Percentiles rank a stretch among this genome's conserved stretches.
Conservation (phyloP, 371 early-diverging fungal genomes). For the Smittium culicis region DNA sequence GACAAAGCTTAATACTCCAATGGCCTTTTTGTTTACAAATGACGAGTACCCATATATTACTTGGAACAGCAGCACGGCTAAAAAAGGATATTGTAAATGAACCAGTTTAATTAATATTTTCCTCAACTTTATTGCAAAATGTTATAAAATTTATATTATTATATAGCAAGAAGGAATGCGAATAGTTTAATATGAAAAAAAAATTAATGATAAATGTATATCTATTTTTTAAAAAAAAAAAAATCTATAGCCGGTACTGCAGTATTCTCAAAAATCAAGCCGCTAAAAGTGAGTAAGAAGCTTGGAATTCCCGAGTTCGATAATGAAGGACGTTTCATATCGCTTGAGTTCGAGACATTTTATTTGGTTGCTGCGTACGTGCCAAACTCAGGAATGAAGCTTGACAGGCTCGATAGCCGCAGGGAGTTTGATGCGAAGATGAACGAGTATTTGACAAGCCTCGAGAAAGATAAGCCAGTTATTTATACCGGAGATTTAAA, state of each 20-base stretch:
- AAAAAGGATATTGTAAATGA: slow-evolving; percentile 66
- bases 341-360: slow-evolving; percentile 48
- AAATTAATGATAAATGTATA: no score
- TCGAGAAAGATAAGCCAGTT: slow-evolving; percentile 58
- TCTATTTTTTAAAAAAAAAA: no score
- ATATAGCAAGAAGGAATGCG: no score
- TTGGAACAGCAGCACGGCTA: slow-evolving; percentile 45
- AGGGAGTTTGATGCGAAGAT: slow-evolving; percentile 53
- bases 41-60: slow-evolving; percentile 54
- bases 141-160: no score
- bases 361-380: slow-evolving; percentile 64
- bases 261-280: slow-evolving; percentile 63
- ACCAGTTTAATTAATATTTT: no score
- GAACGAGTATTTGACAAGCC: slow-evolving; percentile 44
- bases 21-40: slow-evolving; percentile 35
- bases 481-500: slow-evolving; percentile 84
- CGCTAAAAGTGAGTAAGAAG: slow-evolving; percentile 46
- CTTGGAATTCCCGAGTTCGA: slow-evolving; percentile 39
- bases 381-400: slow-evolving; percentile 64
- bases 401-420: slow-evolving; percentile 48
- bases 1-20: slow-evolving; percentile 56
- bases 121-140: no score
- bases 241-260: slow-evolving; percentile 48
- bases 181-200: no score
- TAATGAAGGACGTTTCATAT: slow-evolving; percentile 60